Evolutionary conservation across 129 eudicot species (phyloP).

Genomic region (Ambrosia trifida): DNA sequence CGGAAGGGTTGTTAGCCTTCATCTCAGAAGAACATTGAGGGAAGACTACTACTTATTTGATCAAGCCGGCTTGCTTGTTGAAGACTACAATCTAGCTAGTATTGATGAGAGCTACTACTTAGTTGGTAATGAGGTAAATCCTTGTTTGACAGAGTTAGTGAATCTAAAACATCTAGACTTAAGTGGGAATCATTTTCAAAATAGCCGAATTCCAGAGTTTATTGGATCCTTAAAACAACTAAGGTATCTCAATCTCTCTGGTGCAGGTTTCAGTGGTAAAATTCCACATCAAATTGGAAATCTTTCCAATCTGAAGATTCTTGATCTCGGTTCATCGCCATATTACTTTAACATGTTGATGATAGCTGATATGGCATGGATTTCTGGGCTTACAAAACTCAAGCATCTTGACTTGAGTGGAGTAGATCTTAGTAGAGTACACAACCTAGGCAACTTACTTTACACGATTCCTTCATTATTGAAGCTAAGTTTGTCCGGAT

Average conservation of each 20-base stretch:
- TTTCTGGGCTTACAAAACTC: background rate
- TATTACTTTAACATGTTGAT: background rate
- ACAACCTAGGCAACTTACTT: background rate
- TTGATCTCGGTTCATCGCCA: conserved; percentile 13
- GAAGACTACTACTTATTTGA: background rate
- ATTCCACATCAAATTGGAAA: conserved; percentile 32
- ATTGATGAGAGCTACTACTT: background rate
- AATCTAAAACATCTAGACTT: conserved; percentile 13
- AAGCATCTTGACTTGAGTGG: conserved; percentile 14
- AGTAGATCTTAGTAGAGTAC: background rate
- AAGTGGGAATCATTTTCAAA: conserved; percentile 18
- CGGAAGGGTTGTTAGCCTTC: conserved; percentile 8
- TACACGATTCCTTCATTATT: background rate
- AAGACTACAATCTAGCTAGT: background rate
- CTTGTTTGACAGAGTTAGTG: conserved; percentile 12
- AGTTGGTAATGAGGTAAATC: background rate
- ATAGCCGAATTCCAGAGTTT: conserved; percentile 1
- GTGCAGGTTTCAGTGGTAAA: background rate
- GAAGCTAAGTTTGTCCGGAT: background rate
- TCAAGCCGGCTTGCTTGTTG: background rate
- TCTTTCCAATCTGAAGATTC: conserved; percentile 26
- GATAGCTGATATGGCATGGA: conserved; percentile 1
- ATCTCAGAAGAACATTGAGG: background rate
- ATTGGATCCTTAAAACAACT: conserved; percentile 19
- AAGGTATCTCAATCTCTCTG: conserved; percentile 24